phyloP scores from a whole-genome alignment of 148 eudicot species.

The Vaccinium corymbosum region DNA sequence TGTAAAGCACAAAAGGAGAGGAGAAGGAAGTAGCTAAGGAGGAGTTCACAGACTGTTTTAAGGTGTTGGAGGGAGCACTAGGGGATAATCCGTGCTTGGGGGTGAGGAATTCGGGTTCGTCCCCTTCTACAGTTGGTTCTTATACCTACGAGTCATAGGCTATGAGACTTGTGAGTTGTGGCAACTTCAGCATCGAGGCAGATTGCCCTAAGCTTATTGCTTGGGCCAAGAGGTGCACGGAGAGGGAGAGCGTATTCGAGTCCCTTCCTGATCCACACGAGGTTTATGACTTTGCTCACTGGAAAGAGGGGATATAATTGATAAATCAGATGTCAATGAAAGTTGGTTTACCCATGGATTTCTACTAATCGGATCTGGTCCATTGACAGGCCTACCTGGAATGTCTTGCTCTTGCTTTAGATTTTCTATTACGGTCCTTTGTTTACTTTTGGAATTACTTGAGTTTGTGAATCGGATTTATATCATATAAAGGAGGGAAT shows the following conservation, averaged over 20 bases:
- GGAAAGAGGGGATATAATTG: neutral
- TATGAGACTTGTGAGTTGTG: slow-evolving; percentile 26
- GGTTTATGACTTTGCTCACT: neutral
- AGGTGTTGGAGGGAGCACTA: slow-evolving; percentile 34
- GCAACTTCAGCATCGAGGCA: slow-evolving; percentile 27
- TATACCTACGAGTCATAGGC: slow-evolving; percentile 15
- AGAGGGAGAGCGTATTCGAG: slow-evolving; percentile 34
- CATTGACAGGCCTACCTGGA: too few species aligned
- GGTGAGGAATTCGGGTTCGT: slow-evolving; percentile 42
- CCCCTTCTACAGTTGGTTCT: slow-evolving; percentile 41
- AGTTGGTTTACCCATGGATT: neutral
- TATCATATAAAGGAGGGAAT: neutral
- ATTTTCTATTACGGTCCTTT: neutral
- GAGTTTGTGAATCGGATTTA: neutral
- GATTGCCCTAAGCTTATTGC: slow-evolving; percentile 42
- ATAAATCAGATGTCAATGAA: neutral
- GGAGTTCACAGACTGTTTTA: slow-evolving; percentile 33
- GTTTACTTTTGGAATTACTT: neutral
- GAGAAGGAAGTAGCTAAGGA: slow-evolving; percentile 31
- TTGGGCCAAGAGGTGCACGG: slow-evolving; percentile 50
- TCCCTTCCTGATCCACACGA: neutral
- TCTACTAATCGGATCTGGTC: slow-evolving; percentile 10
- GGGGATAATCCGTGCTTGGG: slow-evolving; percentile 44
- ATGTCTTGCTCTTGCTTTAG: neutral
- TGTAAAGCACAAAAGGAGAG: slow-evolving; percentile 30